A percentile compares a stretch with the other conserved stretches of the same genome.
Evolutionary conservation across 2,329 filamentous ascomycete species (phyloP).

Genomic region (Microthyrium microscopicum): DNA sequence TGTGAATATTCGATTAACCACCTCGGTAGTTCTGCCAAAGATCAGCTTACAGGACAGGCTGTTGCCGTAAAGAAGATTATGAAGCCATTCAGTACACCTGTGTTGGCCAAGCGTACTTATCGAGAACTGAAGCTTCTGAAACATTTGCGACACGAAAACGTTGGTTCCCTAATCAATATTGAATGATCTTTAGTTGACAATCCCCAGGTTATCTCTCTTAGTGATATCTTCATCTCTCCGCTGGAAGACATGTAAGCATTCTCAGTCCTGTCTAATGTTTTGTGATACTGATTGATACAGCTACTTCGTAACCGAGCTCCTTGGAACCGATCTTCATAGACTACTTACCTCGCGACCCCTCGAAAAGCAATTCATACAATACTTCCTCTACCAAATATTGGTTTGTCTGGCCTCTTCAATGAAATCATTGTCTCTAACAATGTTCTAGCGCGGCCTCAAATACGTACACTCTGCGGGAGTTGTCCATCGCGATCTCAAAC

Average conservation of each 20-base stretch:
- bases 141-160: slow-evolving; percentile 93
- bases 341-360: slow-evolving; percentile 87
- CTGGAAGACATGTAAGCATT: slow-evolving; percentile 82
- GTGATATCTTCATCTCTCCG: slow-evolving; percentile 98
- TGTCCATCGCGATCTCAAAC: slow-evolving; percentile 93
- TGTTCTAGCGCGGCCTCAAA: slow-evolving; percentile 75
- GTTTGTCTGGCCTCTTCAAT: slow-evolving; percentile 35
- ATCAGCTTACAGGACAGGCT: slow-evolving; percentile 91
- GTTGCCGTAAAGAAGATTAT: slow-evolving; percentile 99
- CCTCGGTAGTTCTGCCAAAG: slow-evolving; percentile 81
- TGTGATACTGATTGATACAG: slow-evolving; percentile 27
- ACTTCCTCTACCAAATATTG: slow-evolving; percentile 98
- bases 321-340: slow-evolving; percentile 91
- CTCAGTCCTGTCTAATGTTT: not conserved
- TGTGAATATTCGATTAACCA: too few species aligned
- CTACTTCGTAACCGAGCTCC: slow-evolving; percentile 94
- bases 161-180: slow-evolving; percentile 26
- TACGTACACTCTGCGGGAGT: slow-evolving; percentile 98
- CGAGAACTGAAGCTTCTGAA: slow-evolving; percentile 94
- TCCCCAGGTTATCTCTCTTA: slow-evolving; percentile 73
- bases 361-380: slow-evolving; percentile 99
- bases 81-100: slow-evolving; percentile 99
- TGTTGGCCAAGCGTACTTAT: slow-evolving; percentile 94
- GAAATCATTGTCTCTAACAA: slow-evolving; percentile 10
- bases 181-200: slow-evolving; percentile 3